Evolutionary conservation across 2,329 filamentous ascomycete genomes (phyloP), one percentile per base, ranked within the genome.

Genomic region (Alternaria incomplexa): DNA sequence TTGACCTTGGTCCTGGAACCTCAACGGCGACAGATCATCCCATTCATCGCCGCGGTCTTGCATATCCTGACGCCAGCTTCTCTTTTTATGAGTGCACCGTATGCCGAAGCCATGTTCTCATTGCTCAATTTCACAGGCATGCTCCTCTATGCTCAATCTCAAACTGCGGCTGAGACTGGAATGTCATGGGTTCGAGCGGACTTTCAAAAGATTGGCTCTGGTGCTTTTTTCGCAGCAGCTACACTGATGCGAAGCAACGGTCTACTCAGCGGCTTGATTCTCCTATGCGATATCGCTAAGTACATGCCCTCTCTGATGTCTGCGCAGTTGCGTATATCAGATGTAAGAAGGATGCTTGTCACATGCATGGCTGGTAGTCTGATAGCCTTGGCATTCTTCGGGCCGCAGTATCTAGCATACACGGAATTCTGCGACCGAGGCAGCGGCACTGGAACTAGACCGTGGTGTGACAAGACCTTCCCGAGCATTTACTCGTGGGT

Each of bases 401-500:
- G 88, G 0, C 95, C 96, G 8, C 96, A 99, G 76, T 83, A 85
- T 51, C 71, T 91, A 36, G 94, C 94, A 3, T 97, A 93, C 79
- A 77, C 79, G 54, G 85, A 88, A 44, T 97, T 90, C 78, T 82
- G 57, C 83, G 64, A 63, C 43, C 62, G 66, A 43, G 60, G 46
- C 13, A 60, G 12, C 20, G 44, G 43, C 40, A 23, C 61, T 47
- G 62, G 53, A 30, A 36, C 51, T 5, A 75, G 92, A 60, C 87
- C 89, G 5, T 99, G 96, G 96, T 99, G 96, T 78, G 76, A 80
- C 20, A 85, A 83, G 17, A 77, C 81, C n/a, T 66, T 94, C 12
- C 96, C 96, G 5, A 97, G 93, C 77, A 94, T 99, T 63, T 98
- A 97, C 80, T 86, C 89, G 0, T 98, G 91, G 84, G 95, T 98